Percentiles rank a stretch among this genome's conserved stretches.
These are phyloP conservation scores for Rhizopogon rudus DNA, from an alignment of 768 basidiomycete genomes.

Conservation along the genomic window DNA sequence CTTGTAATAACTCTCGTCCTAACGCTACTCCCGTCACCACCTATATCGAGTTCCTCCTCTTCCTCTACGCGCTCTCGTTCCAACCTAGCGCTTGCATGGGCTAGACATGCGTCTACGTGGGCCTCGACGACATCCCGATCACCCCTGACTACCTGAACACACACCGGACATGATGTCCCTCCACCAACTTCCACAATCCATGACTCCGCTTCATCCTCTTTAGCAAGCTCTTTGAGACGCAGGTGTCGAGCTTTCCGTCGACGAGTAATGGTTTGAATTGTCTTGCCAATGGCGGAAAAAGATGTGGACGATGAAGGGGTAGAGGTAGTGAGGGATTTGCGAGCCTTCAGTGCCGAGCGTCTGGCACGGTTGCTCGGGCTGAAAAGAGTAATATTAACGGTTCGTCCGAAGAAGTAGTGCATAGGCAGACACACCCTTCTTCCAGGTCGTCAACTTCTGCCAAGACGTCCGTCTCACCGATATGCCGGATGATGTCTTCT, in stretches of 20 bases:
- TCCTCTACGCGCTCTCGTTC: constrained; percentile 28
- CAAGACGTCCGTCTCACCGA: constrained; percentile 57
- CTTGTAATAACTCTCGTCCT: constrained; percentile 33
- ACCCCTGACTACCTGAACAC: constrained; percentile 49
- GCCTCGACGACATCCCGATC: constrained; percentile 73
- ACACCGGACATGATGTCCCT: constrained; percentile 66
- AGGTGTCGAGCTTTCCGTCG: constrained; percentile 64
- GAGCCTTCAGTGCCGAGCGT: constrained; percentile 42
- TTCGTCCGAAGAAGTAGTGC: constrained; percentile 18
- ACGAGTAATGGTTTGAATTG: constrained; percentile 58
- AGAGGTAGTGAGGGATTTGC: constrained; percentile 29
- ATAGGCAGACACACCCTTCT: constrained; percentile 42
- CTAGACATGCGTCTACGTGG: constrained; percentile 78
- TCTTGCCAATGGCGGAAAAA: constrained; percentile 39
- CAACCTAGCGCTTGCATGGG: constrained; percentile 42
- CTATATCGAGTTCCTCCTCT: constrained; percentile 27
- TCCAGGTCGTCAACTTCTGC: constrained; percentile 44
- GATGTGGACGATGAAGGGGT: constrained; percentile 21
- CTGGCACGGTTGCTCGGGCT: constrained; percentile 22
- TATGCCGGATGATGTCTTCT: constrained; percentile 56
- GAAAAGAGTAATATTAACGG: constrained; percentile 29
- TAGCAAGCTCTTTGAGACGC: constrained; percentile 63
- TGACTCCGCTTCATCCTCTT: constrained; percentile 50
- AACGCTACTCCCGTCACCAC: constrained; percentile 42
- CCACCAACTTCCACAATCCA: constrained; percentile 23